Evolutionary conservation across 768 basidiomycete species (phyloP).

Genomic region (Suillus subaureus): DNA sequence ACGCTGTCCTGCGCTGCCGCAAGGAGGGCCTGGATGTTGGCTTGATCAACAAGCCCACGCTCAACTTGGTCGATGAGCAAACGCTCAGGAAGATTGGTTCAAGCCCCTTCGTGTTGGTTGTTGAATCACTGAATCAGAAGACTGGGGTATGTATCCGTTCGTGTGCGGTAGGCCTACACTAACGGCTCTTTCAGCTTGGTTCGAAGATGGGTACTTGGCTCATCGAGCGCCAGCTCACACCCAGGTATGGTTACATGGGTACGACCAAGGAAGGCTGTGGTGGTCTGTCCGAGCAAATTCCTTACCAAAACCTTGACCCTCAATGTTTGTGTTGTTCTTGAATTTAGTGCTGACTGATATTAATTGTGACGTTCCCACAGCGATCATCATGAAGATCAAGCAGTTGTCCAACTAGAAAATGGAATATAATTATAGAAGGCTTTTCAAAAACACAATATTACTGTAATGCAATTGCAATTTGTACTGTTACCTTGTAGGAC

Average conservation of each 20-base stretch:
- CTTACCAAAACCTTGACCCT: slow-evolving; percentile 78
- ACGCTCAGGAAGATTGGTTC: slow-evolving; percentile 70
- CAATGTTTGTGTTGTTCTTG: slow-evolving; percentile 52
- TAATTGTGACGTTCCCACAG: slow-evolving; percentile 23
- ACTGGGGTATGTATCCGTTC: slow-evolving; percentile 56
- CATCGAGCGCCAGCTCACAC: slow-evolving; percentile 78
- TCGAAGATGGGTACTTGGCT: slow-evolving; percentile 88
- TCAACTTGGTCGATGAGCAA: slow-evolving; percentile 86
- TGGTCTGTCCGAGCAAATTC: slow-evolving; percentile 85
- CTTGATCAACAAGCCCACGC: slow-evolving; percentile 81
- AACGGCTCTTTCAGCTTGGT: slow-evolving; percentile 52
- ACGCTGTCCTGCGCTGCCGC: slow-evolving; percentile 77
- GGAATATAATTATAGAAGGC: background rate
- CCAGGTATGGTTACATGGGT: slow-evolving; percentile 82
- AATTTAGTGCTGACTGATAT: background rate
- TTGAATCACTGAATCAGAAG: slow-evolving; percentile 87
- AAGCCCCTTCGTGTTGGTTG: slow-evolving; percentile 79
- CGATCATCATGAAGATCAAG: slow-evolving; percentile 50
- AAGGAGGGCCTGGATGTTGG: slow-evolving; percentile 79
- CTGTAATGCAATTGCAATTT: slow-evolving; percentile 4
- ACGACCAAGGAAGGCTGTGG: slow-evolving; percentile 74
- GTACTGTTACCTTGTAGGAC: slow-evolving; percentile 3
- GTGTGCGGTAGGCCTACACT: background rate
- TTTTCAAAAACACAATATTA: slow-evolving; percentile 5
- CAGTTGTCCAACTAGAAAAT: slow-evolving; percentile 31